phyloP scores from a whole-genome alignment of 1,139 yeast genomes.

The Sugiyamaella sp. region DNA sequence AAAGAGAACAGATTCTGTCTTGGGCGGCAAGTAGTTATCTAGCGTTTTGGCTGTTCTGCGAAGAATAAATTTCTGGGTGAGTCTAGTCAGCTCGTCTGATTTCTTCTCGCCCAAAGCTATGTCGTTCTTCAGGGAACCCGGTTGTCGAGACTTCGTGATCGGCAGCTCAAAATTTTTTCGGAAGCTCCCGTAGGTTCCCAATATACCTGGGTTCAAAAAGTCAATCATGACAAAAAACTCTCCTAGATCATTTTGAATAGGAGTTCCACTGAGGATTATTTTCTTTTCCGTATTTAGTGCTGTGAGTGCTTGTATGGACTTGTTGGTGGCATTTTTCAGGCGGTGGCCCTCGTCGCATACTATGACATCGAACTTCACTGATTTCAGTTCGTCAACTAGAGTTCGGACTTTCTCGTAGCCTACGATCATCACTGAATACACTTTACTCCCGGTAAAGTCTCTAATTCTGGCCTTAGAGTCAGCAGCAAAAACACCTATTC shows the following conservation, averaged over 20 bases:
- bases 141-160: conserved; percentile 71
- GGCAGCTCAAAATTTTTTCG: conserved; percentile 72
- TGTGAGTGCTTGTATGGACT: conserved; percentile 65
- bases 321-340: conserved; percentile 63
- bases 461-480: conserved; percentile 54
- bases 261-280: conserved; percentile 84
- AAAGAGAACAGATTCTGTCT: conserved; percentile 77
- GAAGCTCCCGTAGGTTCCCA: conserved; percentile 67
- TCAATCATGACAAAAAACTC: conserved; percentile 84
- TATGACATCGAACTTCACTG: conserved; percentile 64
- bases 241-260: conserved; percentile 85
- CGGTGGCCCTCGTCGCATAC: conserved; percentile 97
- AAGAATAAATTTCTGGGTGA: conserved; percentile 69
- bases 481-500: conserved; percentile 48
- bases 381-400: conserved; percentile 55
- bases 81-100: conserved; percentile 60
- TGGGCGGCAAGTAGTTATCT: conserved; percentile 69
- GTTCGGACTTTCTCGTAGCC: conserved; percentile 83
- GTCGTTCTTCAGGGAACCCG: conserved; percentile 58
- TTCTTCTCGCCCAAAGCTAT: conserved; percentile 61
- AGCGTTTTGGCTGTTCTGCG: conserved; percentile 74
- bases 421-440: conserved; percentile 79
- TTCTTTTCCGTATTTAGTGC: conserved; percentile 58
- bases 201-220: conserved; percentile 79
- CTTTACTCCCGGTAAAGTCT: conserved; percentile 65